Evolutionary conservation across 169 alveolate species (phyloP).

Genomic region (Plasmodium blacklocki): DNA sequence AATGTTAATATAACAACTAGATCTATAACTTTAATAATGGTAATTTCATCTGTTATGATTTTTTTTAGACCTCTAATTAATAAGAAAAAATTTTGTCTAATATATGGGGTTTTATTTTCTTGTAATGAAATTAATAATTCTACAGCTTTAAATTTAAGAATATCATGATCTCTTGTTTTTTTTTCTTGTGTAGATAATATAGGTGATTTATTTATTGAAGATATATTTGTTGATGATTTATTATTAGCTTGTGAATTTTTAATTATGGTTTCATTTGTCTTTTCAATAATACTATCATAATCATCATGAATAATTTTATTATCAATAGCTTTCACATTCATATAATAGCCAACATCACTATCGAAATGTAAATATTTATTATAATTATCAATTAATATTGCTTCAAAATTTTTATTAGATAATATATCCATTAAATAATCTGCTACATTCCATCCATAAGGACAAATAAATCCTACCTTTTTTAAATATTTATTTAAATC

Average conservation of each 20-base stretch:
- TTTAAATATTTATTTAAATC: conserved; percentile 71
- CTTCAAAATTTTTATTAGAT: conserved; percentile 13
- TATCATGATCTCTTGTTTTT: conserved; percentile 30
- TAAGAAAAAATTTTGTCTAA: conserved; percentile 31
- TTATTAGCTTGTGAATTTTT: neutral
- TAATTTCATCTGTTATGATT: conserved; percentile 32
- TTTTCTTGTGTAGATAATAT: conserved; percentile 3
- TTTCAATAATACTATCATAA: conserved; percentile 10
- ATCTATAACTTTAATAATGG: conserved; percentile 35
- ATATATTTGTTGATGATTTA: neutral
- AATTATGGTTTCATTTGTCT: neutral
- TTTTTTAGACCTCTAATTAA: conserved; percentile 64
- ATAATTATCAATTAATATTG: conserved; percentile 43
- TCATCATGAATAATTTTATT: conserved; percentile 48
- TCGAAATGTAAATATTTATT: conserved; percentile 36
- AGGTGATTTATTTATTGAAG: neutral
- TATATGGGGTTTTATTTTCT: conserved; percentile 30
- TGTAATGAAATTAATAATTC: conserved; percentile 53
- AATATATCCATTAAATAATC: conserved; percentile 81
- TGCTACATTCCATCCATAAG: conserved; percentile 80
- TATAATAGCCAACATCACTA: conserved; percentile 20
- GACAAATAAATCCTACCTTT: conserved; percentile 72
- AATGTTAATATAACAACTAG: conserved; percentile 34
- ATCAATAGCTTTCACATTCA: conserved; percentile 31
- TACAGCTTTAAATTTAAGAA: conserved; percentile 14